Evolutionary conservation across 2,329 filamentous ascomycete genomes (phyloP).

Genomic region (Fusarium secorum): DNA sequence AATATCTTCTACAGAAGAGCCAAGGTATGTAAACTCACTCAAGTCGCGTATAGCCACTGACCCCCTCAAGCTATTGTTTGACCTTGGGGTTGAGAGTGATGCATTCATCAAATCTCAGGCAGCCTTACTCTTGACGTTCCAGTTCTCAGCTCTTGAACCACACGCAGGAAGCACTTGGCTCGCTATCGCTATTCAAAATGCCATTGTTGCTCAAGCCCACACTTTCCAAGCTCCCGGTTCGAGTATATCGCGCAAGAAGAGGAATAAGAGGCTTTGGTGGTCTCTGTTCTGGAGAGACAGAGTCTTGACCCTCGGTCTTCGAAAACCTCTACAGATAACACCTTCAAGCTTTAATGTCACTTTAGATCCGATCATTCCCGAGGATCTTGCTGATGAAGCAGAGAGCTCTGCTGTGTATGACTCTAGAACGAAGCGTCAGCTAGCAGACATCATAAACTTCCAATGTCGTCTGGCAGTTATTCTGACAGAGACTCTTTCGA

Average conservation of each 20-base stretch:
- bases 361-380: neutral
- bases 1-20: constrained; percentile 29
- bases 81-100: constrained; percentile 19
- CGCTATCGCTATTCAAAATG: constrained; percentile 23
- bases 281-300: constrained; percentile 18
- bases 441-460: neutral
- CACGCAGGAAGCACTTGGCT: constrained; percentile 32
- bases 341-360: constrained; percentile 4
- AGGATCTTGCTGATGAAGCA: neutral
- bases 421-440: neutral
- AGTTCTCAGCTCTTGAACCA: constrained; percentile 27
- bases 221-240: constrained; percentile 11
- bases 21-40: neutral
- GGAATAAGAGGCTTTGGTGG: constrained; percentile 21
- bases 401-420: neutral
- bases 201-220: constrained; percentile 22
- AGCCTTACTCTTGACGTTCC: constrained; percentile 23
- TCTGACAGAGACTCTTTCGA: constrained; percentile 1
- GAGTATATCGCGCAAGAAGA: neutral
- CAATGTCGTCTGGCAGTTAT: constrained; percentile 6
- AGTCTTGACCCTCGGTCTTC: neutral
- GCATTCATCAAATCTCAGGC: constrained; percentile 24
- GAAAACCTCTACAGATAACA: constrained; percentile 5
- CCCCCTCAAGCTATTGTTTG: constrained; percentile 8
- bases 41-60: neutral